Conservation (phyloP, 208 protist species). For the Trypanosoma platydactyli region DNA sequence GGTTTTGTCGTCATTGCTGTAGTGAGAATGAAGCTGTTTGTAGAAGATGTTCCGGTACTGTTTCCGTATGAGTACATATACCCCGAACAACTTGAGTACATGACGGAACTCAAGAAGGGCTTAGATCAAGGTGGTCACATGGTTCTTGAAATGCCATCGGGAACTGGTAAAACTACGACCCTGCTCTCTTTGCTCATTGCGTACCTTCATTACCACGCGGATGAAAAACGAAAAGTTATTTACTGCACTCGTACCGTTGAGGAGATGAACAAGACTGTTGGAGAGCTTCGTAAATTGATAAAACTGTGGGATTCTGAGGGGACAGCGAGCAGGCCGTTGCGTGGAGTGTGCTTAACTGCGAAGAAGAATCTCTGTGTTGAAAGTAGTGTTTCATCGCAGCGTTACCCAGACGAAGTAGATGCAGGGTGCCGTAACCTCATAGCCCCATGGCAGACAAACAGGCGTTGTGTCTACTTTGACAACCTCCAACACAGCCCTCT, state of each 20-base stretch:
- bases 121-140: slow-evolving; percentile 95
- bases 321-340: slow-evolving; percentile 50
- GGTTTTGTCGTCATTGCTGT: slow-evolving; percentile 10
- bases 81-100: slow-evolving; percentile 99
- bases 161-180: slow-evolving; percentile 99
- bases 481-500: slow-evolving; percentile 50
- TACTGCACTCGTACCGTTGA: slow-evolving; percentile 99
- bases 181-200: slow-evolving; percentile 96
- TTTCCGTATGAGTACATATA: slow-evolving; percentile 99
- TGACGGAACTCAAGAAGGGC: slow-evolving; percentile 95
- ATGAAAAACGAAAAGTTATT: slow-evolving; percentile 95
- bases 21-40: slow-evolving; percentile 91
- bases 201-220: slow-evolving; percentile 92
- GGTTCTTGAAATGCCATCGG: slow-evolving; percentile 99
- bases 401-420: slow-evolving; percentile 92
- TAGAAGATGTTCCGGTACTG: slow-evolving; percentile 96
- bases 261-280: slow-evolving; percentile 98
- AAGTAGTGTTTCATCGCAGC: slow-evolving; percentile 61
- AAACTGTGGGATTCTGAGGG: slow-evolving; percentile 68
- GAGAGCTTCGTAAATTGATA: slow-evolving; percentile 91
- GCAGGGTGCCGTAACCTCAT: slow-evolving; percentile 92
- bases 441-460: slow-evolving; percentile 87
- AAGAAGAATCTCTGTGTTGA: slow-evolving; percentile 98
- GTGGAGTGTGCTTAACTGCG: slow-evolving; percentile 84
- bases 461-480: slow-evolving; percentile 84